A percentile compares a stretch with the other conserved stretches of the same genome.
phyloP scores from a whole-genome alignment of 345 rosid genomes.

The Angophora floribunda region DNA sequence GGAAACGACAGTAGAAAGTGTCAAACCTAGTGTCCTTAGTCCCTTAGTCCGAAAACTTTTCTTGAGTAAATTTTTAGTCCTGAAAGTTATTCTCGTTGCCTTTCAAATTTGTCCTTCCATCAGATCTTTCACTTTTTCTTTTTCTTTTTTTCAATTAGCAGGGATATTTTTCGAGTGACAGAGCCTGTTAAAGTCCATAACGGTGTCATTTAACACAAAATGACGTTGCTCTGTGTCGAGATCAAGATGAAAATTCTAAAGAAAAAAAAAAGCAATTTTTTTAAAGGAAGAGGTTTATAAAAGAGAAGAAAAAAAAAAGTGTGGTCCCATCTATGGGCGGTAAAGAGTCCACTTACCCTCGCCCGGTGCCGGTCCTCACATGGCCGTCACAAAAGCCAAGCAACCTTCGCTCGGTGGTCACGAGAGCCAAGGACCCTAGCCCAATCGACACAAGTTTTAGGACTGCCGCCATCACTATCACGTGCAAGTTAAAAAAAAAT shows the following conservation, averaged over 20 bases:
- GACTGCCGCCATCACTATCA: not conserved
- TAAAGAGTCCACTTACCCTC: not conserved
- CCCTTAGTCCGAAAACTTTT: not conserved
- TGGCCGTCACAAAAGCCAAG: not conserved
- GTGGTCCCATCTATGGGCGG: not conserved
- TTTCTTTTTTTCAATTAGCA: accelerated
- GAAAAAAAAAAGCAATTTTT: no score
- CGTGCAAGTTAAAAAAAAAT: not conserved
- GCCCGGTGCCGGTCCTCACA: not conserved
- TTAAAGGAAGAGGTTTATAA: not conserved
- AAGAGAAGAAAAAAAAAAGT: not conserved
- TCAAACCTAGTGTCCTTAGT: accelerated
- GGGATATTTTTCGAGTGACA: accelerated
- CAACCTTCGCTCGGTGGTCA: not conserved
- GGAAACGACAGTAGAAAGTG: not conserved
- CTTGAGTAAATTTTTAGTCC: not conserved
- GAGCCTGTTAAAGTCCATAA: not conserved
- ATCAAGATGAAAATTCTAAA: not conserved
- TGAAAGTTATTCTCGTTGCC: not conserved
- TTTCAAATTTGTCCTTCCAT: not conserved
- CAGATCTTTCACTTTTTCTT: not conserved
- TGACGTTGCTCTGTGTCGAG: no score
- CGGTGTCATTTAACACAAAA: not conserved
- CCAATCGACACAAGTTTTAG: not conserved
- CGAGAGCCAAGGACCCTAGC: not conserved